Base-by-base conservation (phyloP, 2,329 filamentous ascomycete genomes). In the Fusarium floridanum region DNA sequence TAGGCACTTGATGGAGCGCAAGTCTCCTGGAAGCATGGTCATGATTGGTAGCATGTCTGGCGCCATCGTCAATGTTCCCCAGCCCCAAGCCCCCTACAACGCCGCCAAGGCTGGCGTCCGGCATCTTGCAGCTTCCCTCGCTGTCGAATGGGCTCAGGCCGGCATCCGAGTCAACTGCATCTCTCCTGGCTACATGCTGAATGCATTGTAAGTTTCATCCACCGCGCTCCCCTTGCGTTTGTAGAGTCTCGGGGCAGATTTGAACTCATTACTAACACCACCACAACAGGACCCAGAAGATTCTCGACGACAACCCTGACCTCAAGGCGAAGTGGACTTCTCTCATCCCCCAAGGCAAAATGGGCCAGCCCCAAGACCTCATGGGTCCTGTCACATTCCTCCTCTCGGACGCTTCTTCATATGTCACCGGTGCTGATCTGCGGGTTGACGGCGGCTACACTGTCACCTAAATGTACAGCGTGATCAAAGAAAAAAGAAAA, bases 21-120 rank as follows among this genome's bases (percentile, higher is more conserved):
- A 95, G 81, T 87, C 89, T 6, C 87, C 90, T 1, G 96, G 95
- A 50, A 97, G 93, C 85, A 95, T 98, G 82, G 94, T 98, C 78
- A 93, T 98, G 86, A 97, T 98, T 79, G 96, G 95, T 32, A 97
- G 93, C 88, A 98, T 98, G 95, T 95, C 93, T 61, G 96, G 95
- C 53, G 86, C 92, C 65, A 95, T 98, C 79, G 96, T 98, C 83
- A 98, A 98, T 80, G 93, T 98, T 10, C 96, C 96, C 17, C 96
- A 98, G 83, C 95, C 95, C 1, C 96, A 98, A 82, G 94, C 91
- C 55, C 95, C 95, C 0, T 98, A 98, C 86, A 98, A 98, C 81
- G 94, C 93, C 6, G 91, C 95, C 72, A 98, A 98, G 85, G 96
- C 97, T 39, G 97, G 94, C 12, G 93, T 98, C 55, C 89, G 95